phyloP scores from a whole-genome alignment of 768 basidiomycete genomes.

The Lentinula guzmanii region DNA sequence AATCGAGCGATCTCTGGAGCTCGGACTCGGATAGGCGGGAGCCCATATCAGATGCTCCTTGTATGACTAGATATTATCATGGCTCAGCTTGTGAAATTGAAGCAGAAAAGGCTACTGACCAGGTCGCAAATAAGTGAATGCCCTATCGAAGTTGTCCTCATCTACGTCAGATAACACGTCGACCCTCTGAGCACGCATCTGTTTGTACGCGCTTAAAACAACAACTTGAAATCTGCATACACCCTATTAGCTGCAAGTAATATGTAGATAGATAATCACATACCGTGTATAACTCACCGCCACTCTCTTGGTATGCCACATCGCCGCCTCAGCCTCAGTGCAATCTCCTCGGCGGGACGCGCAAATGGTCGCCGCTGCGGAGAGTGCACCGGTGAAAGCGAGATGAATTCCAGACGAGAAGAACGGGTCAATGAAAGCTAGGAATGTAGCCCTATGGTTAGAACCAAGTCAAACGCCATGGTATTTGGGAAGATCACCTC shows the following conservation, averaged over 20 bases:
- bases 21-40: conserved; percentile 64
- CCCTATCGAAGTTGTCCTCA: conserved; percentile 66
- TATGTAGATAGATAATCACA: background rate
- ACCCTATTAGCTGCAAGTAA: background rate
- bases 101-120: conserved; percentile 26
- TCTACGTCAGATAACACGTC: conserved; percentile 58
- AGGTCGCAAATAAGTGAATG: conserved; percentile 57
- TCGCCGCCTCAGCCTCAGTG: conserved; percentile 37
- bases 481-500: conserved; percentile 31
- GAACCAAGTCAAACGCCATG: background rate
- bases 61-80: conserved; percentile 48
- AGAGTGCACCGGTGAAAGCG: conserved; percentile 55
- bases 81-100: background rate
- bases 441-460: background rate
- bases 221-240: conserved; percentile 54
- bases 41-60: conserved; percentile 77
- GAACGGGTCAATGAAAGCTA: conserved; percentile 62
- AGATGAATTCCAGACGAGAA: conserved; percentile 64
- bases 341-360: conserved; percentile 48
- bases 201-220: conserved; percentile 69
- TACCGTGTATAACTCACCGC: conserved; percentile 56
- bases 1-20: conserved; percentile 70
- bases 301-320: conserved; percentile 52
- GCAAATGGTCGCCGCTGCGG: conserved; percentile 51
- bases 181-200: conserved; percentile 53